Conservation (phyloP, 306 rosid species). For the Casuarina glauca region DNA sequence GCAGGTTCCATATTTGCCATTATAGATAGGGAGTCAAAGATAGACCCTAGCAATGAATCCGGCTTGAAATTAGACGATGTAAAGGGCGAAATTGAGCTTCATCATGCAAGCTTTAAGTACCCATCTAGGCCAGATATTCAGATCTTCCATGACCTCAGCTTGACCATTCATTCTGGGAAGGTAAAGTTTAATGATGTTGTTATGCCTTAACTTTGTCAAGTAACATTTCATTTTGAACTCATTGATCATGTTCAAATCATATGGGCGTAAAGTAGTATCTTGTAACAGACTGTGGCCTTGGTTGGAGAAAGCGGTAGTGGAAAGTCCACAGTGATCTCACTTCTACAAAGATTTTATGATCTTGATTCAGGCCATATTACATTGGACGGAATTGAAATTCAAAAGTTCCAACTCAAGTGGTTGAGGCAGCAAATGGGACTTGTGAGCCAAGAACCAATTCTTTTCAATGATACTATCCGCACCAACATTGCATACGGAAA, state of each 20-base stretch:
- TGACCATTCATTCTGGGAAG: slow-evolving; percentile 76
- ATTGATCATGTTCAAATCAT: not conserved
- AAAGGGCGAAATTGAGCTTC: slow-evolving; percentile 64
- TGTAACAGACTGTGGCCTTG: slow-evolving; percentile 67
- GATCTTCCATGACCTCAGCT: slow-evolving; percentile 67
- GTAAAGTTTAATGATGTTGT: slow-evolving; percentile 23
- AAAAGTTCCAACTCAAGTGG: slow-evolving; percentile 62
- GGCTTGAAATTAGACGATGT: slow-evolving; percentile 55
- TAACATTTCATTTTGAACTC: not conserved
- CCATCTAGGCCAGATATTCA: slow-evolving; percentile 79
- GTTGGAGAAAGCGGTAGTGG: slow-evolving; percentile 98
- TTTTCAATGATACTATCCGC: slow-evolving; percentile 74
- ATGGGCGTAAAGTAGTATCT: slow-evolving; percentile 9
- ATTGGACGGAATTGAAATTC: slow-evolving; percentile 71
- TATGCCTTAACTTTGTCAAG: not conserved
- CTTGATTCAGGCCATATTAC: slow-evolving; percentile 79
- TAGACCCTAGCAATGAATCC: slow-evolving; percentile 65
- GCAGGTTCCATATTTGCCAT: slow-evolving; percentile 65
- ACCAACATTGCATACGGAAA: slow-evolving; percentile 85
- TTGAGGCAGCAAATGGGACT: slow-evolving; percentile 93
- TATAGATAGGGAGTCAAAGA: slow-evolving; percentile 55
- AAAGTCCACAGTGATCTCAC: slow-evolving; percentile 74
- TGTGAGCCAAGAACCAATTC: slow-evolving; percentile 81
- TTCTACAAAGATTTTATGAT: slow-evolving; percentile 83
- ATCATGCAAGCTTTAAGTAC: slow-evolving; percentile 65